Percentiles rank a stretch among this genome's conserved stretches.
Conservation (phyloP, 768 basidiomycete genomes). For the Pholiota molesta region DNA sequence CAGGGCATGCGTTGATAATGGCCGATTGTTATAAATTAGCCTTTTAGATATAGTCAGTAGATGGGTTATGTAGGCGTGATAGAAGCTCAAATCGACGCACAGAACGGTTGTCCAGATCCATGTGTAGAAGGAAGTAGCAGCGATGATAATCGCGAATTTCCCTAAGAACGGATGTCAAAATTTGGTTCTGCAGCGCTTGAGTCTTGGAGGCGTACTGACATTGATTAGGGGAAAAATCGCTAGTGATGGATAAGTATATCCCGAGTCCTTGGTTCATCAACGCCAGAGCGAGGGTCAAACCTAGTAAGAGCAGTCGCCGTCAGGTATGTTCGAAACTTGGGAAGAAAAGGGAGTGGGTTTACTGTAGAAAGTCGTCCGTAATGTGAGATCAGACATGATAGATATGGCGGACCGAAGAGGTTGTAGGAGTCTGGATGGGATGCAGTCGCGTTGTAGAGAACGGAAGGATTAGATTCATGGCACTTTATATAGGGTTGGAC, state of each 20-base stretch:
- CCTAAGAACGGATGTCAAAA: neutral
- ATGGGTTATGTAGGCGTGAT: neutral
- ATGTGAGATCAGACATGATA: neutral
- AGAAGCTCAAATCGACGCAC: neutral
- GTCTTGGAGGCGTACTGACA: neutral
- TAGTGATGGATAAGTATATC: neutral
- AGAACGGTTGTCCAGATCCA: conserved; percentile 8
- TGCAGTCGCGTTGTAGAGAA: too few species aligned
- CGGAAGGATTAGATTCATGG: too few species aligned
- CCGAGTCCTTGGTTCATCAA: neutral
- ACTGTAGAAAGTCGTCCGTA: neutral
- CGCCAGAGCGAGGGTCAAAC: neutral
- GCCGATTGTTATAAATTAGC: conserved; percentile 6
- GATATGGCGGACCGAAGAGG: neutral
- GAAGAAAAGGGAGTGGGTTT: neutral
- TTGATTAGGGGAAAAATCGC: neutral
- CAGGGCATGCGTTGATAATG: conserved; percentile 4
- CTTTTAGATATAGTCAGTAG: neutral
- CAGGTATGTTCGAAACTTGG: neutral
- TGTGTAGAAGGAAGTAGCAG: neutral
- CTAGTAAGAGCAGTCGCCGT: neutral
- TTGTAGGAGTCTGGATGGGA: neutral
- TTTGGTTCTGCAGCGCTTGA: neutral
- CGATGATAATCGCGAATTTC: neutral
- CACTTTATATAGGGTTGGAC: too few species aligned